Conservation (phyloP, 345 rosid genomes). For the Combretum micranthum region DNA sequence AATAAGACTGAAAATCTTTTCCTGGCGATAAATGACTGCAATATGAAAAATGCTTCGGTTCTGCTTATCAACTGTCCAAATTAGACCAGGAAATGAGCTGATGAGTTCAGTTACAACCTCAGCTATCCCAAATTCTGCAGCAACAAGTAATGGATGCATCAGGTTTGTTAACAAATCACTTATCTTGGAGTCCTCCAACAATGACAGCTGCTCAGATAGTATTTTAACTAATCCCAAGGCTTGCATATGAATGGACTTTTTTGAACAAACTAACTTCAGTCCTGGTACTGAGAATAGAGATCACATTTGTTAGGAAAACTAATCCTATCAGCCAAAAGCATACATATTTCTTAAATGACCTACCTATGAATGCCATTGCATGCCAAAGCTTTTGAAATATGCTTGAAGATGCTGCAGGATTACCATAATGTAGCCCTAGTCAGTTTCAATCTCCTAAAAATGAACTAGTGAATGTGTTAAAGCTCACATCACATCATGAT, state of each 20-base stretch:
- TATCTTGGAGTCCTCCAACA: conserved; percentile 22
- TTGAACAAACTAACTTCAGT: conserved; percentile 8
- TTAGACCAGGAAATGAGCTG: conserved; percentile 20
- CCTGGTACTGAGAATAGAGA: conserved; percentile 35
- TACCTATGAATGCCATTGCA: no score
- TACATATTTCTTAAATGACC: no score
- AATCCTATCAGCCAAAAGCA: no score
- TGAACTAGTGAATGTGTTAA: not conserved
- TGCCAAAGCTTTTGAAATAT: no score
- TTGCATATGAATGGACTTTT: conserved; percentile 20
- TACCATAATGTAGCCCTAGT: conserved; percentile 6
- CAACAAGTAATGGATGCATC: conserved; percentile 23
- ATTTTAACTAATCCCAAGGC: conserved; percentile 26
- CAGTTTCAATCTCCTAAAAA: no score
- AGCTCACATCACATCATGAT: no score
- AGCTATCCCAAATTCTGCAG: conserved; percentile 31
- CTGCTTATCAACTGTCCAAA: conserved; percentile 28
- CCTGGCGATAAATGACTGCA: no score
- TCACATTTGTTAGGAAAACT: not conserved
- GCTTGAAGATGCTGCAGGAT: not conserved
- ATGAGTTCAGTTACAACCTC: conserved; percentile 18
- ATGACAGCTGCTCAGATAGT: conserved; percentile 23
- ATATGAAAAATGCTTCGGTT: conserved; percentile 25
- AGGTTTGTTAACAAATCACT: conserved; percentile 19
- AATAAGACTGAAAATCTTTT: conserved; percentile 13